Evolutionary conservation across 768 basidiomycete species (phyloP).

Genomic region (Mycena alexandri): DNA sequence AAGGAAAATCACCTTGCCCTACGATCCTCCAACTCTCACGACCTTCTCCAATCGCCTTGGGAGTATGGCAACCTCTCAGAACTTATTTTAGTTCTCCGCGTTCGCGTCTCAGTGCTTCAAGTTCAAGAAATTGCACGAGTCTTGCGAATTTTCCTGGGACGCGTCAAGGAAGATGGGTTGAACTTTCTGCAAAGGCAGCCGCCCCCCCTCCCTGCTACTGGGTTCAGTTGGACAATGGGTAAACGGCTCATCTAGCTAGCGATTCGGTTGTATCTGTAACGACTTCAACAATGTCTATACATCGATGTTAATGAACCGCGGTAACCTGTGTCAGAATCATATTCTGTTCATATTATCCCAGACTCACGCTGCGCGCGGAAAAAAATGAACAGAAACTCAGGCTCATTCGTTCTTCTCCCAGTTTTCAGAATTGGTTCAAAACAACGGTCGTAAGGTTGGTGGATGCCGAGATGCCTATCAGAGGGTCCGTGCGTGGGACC

Average conservation of each 20-base stretch:
- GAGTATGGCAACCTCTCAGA: not conserved
- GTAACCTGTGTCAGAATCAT: too few species aligned
- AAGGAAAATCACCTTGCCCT: too few species aligned
- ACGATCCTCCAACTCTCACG: not conserved
- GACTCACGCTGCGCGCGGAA: too few species aligned
- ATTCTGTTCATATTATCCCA: too few species aligned
- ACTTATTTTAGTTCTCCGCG: not conserved
- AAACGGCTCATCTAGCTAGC: constrained; percentile 1
- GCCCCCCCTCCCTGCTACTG: too few species aligned
- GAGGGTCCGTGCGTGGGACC: too few species aligned
- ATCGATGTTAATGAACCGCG: not conserved
- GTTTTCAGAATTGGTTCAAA: not conserved
- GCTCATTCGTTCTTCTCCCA: too few species aligned
- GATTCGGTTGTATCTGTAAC: not conserved
- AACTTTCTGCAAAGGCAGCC: constrained; percentile 1
- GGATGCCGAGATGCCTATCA: not conserved
- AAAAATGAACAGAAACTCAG: too few species aligned
- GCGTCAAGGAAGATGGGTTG: not conserved
- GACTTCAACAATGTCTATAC: too few species aligned
- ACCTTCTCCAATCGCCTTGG: not conserved
- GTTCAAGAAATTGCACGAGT: constrained; percentile 8
- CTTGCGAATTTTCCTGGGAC: not conserved
- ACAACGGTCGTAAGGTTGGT: too few species aligned
- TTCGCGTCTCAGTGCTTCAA: constrained; percentile 5
- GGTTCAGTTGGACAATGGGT: constrained; percentile 6